Conservation (phyloP, 1,139 yeast genomes). For the Hyphopichia khmerensis region DNA sequence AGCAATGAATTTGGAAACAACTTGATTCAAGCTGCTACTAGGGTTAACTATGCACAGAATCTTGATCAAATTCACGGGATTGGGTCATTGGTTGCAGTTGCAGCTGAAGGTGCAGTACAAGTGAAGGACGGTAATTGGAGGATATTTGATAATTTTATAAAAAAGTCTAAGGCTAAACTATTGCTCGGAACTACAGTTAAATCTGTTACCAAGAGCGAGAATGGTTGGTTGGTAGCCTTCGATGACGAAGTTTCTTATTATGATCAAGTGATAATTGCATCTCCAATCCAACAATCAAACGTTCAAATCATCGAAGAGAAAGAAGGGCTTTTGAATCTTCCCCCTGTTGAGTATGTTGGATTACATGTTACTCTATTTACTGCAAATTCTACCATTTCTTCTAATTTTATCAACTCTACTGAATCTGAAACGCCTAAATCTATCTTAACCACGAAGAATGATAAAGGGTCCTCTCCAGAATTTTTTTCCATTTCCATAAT, state of each 20-base stretch:
- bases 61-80: slow-evolving; percentile 34
- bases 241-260: slow-evolving; percentile 13
- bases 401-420: slow-evolving; percentile 7
- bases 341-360: slow-evolving; percentile 14
- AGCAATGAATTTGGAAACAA: slow-evolving; percentile 18
- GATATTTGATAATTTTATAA: slow-evolving; percentile 36
- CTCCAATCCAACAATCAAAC: background rate
- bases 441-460: slow-evolving; percentile 21
- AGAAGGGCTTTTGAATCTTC: background rate
- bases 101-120: slow-evolving; percentile 27
- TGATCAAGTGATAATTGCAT: slow-evolving; percentile 42
- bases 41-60: slow-evolving; percentile 42
- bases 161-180: slow-evolving; percentile 26
- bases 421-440: slow-evolving; percentile 1
- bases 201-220: background rate
- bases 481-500: slow-evolving; percentile 28
- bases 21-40: slow-evolving; percentile 33
- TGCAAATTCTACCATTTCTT: slow-evolving; percentile 8
- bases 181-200: slow-evolving; percentile 12
- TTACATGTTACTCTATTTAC: slow-evolving; percentile 18
- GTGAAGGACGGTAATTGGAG: slow-evolving; percentile 42
- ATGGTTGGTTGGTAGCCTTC: background rate
- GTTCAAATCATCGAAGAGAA: background rate
- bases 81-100: slow-evolving; percentile 35
- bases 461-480: slow-evolving; percentile 17